Evolutionary conservation across 1,284 basidiomycete species (phyloP), one percentile per base, ranked within the genome.

Genomic region (Veloporphyrellus conicus): DNA sequence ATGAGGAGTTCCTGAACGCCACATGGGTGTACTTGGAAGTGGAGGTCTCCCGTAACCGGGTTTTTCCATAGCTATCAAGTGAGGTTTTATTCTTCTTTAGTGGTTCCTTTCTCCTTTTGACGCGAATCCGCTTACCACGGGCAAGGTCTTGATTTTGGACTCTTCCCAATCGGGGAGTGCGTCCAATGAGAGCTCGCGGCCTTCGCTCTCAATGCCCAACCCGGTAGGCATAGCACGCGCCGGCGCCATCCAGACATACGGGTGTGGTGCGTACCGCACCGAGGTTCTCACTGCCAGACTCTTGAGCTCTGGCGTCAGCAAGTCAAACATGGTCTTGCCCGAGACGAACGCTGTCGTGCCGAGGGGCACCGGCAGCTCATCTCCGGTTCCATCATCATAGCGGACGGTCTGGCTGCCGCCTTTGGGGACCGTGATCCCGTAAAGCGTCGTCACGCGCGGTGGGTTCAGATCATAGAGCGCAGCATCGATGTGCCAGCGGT

Each of bases 401-500:
- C 87, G 71, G 48, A 84, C 79, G 1, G 74, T 74, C 73, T 94
- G 92, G 16, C 54, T 61, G 3, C 71, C 63, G 1, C 90, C 92
- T 27, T 74, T 56, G 0, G 93, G 93, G 0, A 94, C 84, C 1
- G 63, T 73, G 48, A 94, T 72, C 0, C 83, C 90, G 56, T 93
- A 92, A 8, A 96, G 79, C 0, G 92, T 91, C 3, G 93, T 96
- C 34, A 92, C 92, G 57, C 79, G 84, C 3, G 93, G 93, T n/a
- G 90, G 90, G 19, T 81, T 79, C 20, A 92, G 78, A 53, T 89
- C 83, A 67, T 95, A 96, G 22, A 95, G 70, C 0, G 93, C 93
- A 1, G 93, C 93, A 60, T 96, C 93, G 66, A 95, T 94, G 69
- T 95, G 92, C 90, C 91, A 93, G 45, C 90, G 77, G 65, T 93